Evolutionary conservation across 2,329 filamentous ascomycete species (phyloP).

Genomic region (Aureobasidium sp.): DNA sequence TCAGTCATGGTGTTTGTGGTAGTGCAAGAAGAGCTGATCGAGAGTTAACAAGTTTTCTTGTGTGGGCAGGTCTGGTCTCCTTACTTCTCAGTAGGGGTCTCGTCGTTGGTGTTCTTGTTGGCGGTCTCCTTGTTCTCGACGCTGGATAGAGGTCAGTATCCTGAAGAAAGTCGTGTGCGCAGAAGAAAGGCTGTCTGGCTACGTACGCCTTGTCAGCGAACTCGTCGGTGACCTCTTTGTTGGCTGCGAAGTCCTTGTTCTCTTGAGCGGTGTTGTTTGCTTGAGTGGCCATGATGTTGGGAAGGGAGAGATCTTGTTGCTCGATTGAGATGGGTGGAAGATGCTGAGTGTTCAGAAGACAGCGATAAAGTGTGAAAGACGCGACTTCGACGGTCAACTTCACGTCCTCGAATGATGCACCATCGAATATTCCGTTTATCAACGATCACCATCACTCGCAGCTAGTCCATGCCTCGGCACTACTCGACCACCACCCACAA

Average conservation of each 20-base stretch:
- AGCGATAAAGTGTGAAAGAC: not conserved
- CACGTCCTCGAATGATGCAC: not conserved
- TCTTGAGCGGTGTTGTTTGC: not conserved
- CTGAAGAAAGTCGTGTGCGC: not conserved
- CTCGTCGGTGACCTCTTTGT: not conserved
- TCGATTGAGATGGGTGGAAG: not conserved
- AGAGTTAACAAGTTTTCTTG: too few species aligned
- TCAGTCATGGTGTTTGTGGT: too few species aligned
- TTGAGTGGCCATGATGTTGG: too few species aligned
- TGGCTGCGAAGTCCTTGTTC: rapidly evolving
- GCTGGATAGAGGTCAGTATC: not conserved
- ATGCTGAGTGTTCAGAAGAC: not conserved
- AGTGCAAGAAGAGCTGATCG: too few species aligned
- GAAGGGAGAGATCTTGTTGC: too few species aligned
- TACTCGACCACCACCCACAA: not conserved
- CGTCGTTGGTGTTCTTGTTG: too few species aligned
- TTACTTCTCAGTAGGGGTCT: too few species aligned
- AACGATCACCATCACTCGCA: not conserved
- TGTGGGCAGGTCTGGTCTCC: too few species aligned
- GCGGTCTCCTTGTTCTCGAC: not conserved
- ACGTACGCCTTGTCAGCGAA: not conserved
- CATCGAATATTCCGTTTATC: not conserved
- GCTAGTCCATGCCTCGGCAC: not conserved
- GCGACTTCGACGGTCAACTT: not conserved
- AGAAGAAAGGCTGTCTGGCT: not conserved